These are phyloP conservation scores for Arxiozyma heterogenica DNA, from an alignment of 1,139 yeast genomes.

Conservation along the genomic window DNA sequence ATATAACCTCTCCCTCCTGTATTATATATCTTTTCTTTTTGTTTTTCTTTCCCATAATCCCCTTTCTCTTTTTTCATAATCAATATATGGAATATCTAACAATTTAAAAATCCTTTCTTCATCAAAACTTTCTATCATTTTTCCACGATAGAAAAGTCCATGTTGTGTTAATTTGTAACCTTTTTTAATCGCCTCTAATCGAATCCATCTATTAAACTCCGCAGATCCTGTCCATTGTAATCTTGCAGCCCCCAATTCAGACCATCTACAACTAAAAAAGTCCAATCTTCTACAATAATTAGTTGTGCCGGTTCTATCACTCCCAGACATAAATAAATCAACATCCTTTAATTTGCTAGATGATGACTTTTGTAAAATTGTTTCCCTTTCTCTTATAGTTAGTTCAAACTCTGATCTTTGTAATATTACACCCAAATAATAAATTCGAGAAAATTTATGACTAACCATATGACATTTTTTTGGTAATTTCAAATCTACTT, in stretches of 20 bases:
- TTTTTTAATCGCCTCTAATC: constrained; percentile 38
- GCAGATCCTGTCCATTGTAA: constrained; percentile 54
- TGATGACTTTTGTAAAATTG: neutral
- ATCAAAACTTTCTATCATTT: constrained; percentile 38
- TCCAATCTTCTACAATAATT: constrained; percentile 48
- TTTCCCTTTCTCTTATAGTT: constrained; percentile 1
- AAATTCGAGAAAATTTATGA: constrained; percentile 22
- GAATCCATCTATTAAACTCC: constrained; percentile 43
- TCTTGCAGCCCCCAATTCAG: constrained; percentile 43
- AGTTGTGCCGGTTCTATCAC: constrained; percentile 6
- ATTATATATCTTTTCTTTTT: neutral
- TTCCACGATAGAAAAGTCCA: constrained; percentile 37
- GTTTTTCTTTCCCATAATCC: constrained; percentile 10
- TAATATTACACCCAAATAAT: constrained; percentile 30
- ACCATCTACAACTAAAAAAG: constrained; percentile 43
- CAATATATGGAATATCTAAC: constrained; percentile 39
- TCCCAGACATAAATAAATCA: constrained; percentile 21
- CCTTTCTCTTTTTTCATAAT: constrained; percentile 36
- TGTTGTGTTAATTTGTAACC: constrained; percentile 41
- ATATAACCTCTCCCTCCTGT: too few species aligned
- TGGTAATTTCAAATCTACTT: constrained; percentile 10
- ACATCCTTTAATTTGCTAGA: constrained; percentile 9
- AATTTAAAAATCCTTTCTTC: constrained; percentile 42
- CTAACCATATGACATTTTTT: constrained; percentile 4
- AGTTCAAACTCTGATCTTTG: constrained; percentile 13